Conservation (phyloP, 2,329 filamentous ascomycete species). For the Penicillium glabrum region DNA sequence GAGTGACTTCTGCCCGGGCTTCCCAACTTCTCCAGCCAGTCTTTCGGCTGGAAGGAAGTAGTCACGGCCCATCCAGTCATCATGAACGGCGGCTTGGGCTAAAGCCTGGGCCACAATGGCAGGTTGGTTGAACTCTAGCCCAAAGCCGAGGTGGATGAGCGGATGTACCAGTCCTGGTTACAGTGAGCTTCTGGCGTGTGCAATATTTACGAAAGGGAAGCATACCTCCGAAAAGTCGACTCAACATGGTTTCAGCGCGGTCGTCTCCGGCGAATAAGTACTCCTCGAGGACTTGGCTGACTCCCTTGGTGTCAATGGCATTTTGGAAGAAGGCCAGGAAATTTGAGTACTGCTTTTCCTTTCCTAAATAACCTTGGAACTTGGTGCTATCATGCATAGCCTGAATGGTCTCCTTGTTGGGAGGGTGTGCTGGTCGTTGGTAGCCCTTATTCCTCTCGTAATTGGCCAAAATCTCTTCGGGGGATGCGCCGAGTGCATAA, state of each 20-base stretch:
- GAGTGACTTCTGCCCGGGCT: slow-evolving; percentile 44
- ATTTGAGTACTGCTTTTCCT: slow-evolving; percentile 66
- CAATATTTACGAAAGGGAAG: background rate
- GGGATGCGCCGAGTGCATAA: slow-evolving; percentile 70
- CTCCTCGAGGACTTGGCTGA: slow-evolving; percentile 61
- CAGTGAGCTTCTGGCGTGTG: background rate
- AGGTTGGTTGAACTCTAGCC: slow-evolving; percentile 77
- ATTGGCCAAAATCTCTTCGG: slow-evolving; percentile 59
- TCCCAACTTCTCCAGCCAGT: slow-evolving; percentile 31
- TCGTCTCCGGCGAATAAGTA: slow-evolving; percentile 69
- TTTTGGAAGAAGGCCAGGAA: slow-evolving; percentile 75
- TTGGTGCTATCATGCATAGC: slow-evolving; percentile 58
- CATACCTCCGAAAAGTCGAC: slow-evolving; percentile 64
- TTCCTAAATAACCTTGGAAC: slow-evolving; percentile 63
- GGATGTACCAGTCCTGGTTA: slow-evolving; percentile 68
- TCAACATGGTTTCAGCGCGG: slow-evolving; percentile 66
- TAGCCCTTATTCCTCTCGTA: slow-evolving; percentile 67
- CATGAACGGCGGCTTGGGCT: slow-evolving; percentile 73
- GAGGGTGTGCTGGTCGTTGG: slow-evolving; percentile 57
- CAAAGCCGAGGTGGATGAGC: slow-evolving; percentile 82
- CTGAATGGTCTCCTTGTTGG: slow-evolving; percentile 53
- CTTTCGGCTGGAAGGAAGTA: slow-evolving; percentile 51
- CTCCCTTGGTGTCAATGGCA: slow-evolving; percentile 67
- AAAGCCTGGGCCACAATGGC: slow-evolving; percentile 78
- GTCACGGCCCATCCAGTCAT: slow-evolving; percentile 50